Base-by-base conservation (phyloP, 768 basidiomycete species). In the Boletus tylopilopsis region DNA sequence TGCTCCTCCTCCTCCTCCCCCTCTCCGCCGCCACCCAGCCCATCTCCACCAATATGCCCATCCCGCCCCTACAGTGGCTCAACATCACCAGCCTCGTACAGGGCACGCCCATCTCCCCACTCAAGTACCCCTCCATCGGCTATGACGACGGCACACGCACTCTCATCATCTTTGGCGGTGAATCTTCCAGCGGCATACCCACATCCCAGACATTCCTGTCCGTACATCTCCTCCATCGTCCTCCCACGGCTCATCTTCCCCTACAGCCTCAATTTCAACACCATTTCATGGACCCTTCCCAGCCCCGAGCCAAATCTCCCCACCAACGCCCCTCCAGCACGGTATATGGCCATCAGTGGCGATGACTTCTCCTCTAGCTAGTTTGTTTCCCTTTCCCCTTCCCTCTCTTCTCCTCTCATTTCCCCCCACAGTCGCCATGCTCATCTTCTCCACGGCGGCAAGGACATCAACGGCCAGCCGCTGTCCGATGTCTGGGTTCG, bases 311-410 rank as follows among this genome's bases (percentile, higher is more conserved):
- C 67, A 12, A 74, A 69, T 64, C 76, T 84, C 7, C 67, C 67
- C n/a, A 52, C 63, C 21, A 60, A 60, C 0, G 65, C 66, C 7
- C 89, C 89, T 8, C 72, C 85, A 13, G 75, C 85, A 24, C 76
- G 87, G 62, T 84, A 79, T 66, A 77, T 78, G 34, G 80, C 84
- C 24, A 60, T 89, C 34, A 71, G 77, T 36, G 90, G 86, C 6
- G 69, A 72, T 19, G 90, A 91, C 70, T 79, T 78, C 54, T 89
- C 87, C 38, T 86, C 87, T 11, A 91, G 84, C 85, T 87, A 90
- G 88, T 88, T 49, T 57, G 87, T 77, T 34, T 24, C 24, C 43
- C 39, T 0, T 16, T 29, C 30, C 39, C 50, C 36, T 37, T 30
- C 50, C 56, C 49, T 60, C 44, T 53, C 51, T 45, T 47, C 16